Evolutionary conservation across 768 basidiomycete species (phyloP), one percentile per base, ranked within the genome.

Genomic region (Coprinopsis cinerea): DNA sequence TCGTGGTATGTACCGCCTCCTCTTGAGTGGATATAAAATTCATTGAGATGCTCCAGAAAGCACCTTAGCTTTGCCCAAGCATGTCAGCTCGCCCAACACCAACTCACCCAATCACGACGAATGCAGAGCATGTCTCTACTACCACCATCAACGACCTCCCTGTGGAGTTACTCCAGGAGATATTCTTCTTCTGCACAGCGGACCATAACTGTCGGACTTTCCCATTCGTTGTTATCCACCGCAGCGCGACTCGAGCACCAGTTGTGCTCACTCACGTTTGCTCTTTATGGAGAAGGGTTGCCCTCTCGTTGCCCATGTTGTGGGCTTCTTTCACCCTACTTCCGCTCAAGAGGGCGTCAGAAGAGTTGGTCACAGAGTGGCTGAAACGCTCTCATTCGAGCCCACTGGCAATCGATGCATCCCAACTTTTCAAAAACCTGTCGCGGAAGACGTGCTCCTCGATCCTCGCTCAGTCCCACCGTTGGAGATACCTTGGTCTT

Each of bases 101-200:
- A n/a, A n/a, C n/a, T n/a, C n/a, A n/a, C n/a, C n/a, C n/a, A n/a
- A n/a, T n/a, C n/a, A n/a, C n/a, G n/a, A n/a, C n/a, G n/a, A n/a
- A n/a, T n/a, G n/a, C n/a, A n/a, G n/a, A n/a, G n/a, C n/a, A n/a
- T n/a, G n/a, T n/a, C n/a, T n/a, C n/a, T n/a, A n/a, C n/a, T n/a
- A n/a, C 30, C 30, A 32, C 7, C 30, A 15, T 32, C 30, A 32
- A 20, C 34, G 1, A 25, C 20, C 32, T 48, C n/a, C 52, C 52
- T 11, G 47, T 42, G 36, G 52, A 53, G 22, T 34, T 53, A 18
- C 20, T 48, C 24, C 40, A 48, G 15, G 30, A 32, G 30, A 32
- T 32, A 7, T 32, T 32, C 30, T 15, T 32, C 30, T 9, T 32
- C 15, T 32, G 30, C 30, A 32, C 7, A 32, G 30, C 30, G 30